Percentiles rank a stretch among this genome's conserved stretches.
phyloP scores from a whole-genome alignment of 208 protist species.

The Trypanosoma theileri region DNA sequence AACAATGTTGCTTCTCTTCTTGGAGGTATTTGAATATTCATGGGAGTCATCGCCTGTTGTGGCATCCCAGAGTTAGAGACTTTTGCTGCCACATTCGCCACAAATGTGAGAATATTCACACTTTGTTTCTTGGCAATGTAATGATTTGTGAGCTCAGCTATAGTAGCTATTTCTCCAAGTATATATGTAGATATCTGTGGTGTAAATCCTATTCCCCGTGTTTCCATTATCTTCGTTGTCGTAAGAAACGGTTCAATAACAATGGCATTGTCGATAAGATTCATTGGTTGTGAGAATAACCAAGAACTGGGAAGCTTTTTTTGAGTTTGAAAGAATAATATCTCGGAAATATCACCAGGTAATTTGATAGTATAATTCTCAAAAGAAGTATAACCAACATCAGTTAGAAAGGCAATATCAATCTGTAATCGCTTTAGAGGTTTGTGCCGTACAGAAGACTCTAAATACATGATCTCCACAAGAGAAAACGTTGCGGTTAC shows the following conservation, averaged over 20 bases:
- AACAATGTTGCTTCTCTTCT: constrained; percentile 37
- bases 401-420: constrained; percentile 25
- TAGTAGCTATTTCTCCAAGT: constrained; percentile 34
- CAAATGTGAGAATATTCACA: constrained; percentile 32
- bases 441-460: constrained; percentile 9
- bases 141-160: constrained; percentile 32
- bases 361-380: constrained; percentile 17
- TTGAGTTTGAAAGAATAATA: constrained; percentile 18
- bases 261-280: constrained; percentile 28
- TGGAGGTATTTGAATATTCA: constrained; percentile 23
- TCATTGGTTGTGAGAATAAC: constrained; percentile 26
- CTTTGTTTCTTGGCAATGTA: constrained; percentile 26
- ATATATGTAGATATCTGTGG: constrained; percentile 16
- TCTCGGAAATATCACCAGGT: constrained; percentile 21
- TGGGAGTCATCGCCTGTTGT: constrained; percentile 25
- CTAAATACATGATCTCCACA: constrained; percentile 15
- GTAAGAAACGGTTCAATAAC: constrained; percentile 24
- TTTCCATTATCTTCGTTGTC: constrained; percentile 5
- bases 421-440: constrained; percentile 5
- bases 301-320: constrained; percentile 4
- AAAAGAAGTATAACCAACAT: constrained; percentile 13
- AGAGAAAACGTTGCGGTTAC: constrained; percentile 27
- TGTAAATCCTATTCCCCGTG: constrained; percentile 1
- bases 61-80: constrained; percentile 14
- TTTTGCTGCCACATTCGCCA: constrained; percentile 39